These are phyloP conservation scores for Populus simonii DNA, from an alignment of 345 rosid species.

Conservation along the genomic window DNA sequence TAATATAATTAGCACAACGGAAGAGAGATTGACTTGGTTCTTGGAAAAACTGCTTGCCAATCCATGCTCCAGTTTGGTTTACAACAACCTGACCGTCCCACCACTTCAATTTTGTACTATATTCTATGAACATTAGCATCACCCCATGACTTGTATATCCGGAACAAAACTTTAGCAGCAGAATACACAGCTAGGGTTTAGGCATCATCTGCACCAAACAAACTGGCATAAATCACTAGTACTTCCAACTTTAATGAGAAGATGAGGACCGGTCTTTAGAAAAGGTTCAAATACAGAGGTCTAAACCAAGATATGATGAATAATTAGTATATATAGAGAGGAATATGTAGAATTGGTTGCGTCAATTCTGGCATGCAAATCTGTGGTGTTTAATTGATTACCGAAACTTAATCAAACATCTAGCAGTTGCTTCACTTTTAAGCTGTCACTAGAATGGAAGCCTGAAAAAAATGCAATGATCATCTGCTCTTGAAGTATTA, in stretches of 20 bases:
- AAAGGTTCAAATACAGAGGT: neutral
- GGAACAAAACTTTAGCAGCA: conserved; percentile 37
- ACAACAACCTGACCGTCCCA: neutral
- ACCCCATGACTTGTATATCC: conserved; percentile 22
- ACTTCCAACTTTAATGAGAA: neutral
- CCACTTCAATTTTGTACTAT: neutral
- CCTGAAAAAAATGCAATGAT: neutral
- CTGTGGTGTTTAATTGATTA: neutral
- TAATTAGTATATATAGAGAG: neutral
- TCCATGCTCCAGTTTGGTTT: neutral
- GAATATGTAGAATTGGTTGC: neutral
- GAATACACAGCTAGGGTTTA: conserved; percentile 34
- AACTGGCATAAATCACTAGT: conserved; percentile 5
- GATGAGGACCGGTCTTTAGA: neutral
- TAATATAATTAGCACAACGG: neutral
- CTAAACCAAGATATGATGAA: neutral
- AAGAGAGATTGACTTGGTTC: neutral
- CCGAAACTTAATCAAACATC: neutral
- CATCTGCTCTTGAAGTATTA: neutral
- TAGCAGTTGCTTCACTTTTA: neutral
- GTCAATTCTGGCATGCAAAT: neutral
- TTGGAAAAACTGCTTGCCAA: neutral
- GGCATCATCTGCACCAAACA: conserved; percentile 59
- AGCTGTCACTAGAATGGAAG: neutral
- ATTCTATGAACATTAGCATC: conserved; percentile 26